A percentile compares a stretch with the other conserved stretches of the same genome.
Evolutionary conservation across 2,329 filamentous ascomycete species (phyloP).

Genomic region (Phyllosticta paracitricarpa): DNA sequence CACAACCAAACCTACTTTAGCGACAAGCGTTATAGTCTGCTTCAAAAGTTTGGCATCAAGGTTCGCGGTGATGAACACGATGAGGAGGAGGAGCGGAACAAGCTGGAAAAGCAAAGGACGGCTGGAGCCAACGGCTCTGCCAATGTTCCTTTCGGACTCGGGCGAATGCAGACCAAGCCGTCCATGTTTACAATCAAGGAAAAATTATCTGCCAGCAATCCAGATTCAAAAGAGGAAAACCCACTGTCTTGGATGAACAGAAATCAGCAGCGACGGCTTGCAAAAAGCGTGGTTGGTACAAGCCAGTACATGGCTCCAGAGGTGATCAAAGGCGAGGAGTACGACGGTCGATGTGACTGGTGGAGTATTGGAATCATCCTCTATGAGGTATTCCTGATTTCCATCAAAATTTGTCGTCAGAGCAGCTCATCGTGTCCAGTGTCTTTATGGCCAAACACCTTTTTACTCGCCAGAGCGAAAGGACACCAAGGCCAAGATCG

Average conservation of each 20-base stretch:
- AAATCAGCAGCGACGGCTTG: conserved; percentile 54
- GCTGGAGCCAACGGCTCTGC: background rate
- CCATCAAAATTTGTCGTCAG: background rate
- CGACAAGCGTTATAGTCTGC: conserved; percentile 66
- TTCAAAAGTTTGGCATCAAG: conserved; percentile 65
- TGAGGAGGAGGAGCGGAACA: conserved; percentile 41
- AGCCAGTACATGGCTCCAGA: conserved; percentile 99
- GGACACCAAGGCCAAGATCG: conserved; percentile 76
- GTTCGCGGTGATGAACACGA: conserved; percentile 68
- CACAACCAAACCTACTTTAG: conserved; percentile 84
- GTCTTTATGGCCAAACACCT: conserved; percentile 82
- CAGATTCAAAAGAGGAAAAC: conserved; percentile 11
- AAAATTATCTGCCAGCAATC: background rate
- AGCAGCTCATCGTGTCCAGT: conserved; percentile 35
- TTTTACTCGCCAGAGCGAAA: conserved; percentile 76
- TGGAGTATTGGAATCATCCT: conserved; percentile 94
- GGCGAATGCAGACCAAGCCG: background rate
- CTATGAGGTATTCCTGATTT: conserved; percentile 52
- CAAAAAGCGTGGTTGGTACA: conserved; percentile 82
- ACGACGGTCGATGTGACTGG: conserved; percentile 92
- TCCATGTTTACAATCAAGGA: background rate
- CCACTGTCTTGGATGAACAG: conserved; percentile 33
- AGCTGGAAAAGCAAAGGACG: conserved; percentile 16
- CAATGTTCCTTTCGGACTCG: background rate
- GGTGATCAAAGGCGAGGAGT: conserved; percentile 69